Evolutionary conservation across 495 filamentous ascomycete species (phyloP).

Genomic region (Penicillium odoratum): DNA sequence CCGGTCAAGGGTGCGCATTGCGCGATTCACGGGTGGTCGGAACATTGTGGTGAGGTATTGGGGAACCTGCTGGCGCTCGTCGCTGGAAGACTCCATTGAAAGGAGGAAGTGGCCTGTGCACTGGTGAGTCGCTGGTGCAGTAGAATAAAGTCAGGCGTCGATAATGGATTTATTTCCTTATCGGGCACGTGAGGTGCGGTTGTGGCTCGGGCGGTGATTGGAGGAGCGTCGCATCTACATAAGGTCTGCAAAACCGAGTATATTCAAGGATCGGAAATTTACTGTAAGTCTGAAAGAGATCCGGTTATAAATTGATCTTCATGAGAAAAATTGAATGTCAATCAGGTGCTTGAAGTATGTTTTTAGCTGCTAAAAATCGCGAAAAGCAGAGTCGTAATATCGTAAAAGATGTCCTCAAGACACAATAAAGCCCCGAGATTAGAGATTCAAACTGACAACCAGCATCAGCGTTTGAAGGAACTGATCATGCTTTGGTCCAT

Average conservation of each 20-base stretch:
- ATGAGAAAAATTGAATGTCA: background rate
- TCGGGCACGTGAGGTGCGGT: conserved; percentile 20
- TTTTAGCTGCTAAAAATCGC: background rate
- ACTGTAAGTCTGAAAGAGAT: no score
- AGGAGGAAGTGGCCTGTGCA: conserved; percentile 8
- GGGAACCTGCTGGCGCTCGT: conserved; percentile 19
- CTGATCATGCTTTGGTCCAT: conserved; percentile 48
- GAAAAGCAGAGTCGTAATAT: background rate
- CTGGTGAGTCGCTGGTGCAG: background rate
- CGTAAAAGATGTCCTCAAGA: background rate
- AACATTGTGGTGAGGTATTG: conserved; percentile 57
- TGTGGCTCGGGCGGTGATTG: background rate
- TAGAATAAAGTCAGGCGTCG: conserved; percentile 8
- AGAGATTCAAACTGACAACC: background rate
- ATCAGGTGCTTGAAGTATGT: no score
- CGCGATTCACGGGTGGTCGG: conserved; percentile 79
- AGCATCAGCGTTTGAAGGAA: conserved; percentile 4
- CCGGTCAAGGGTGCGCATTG: conserved; percentile 76
- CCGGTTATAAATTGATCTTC: background rate
- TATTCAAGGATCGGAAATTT: no score
- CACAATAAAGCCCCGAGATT: no score
- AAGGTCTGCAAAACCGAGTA: no score
- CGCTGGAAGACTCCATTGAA: conserved; percentile 33
- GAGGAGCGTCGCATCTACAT: no score
- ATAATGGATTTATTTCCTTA: conserved; percentile 21